A percentile compares a stretch with the other conserved stretches of the same genome.
phyloP scores from a whole-genome alignment of 352 stramenopile genomes.

The Globisporangium paroecandrum region DNA sequence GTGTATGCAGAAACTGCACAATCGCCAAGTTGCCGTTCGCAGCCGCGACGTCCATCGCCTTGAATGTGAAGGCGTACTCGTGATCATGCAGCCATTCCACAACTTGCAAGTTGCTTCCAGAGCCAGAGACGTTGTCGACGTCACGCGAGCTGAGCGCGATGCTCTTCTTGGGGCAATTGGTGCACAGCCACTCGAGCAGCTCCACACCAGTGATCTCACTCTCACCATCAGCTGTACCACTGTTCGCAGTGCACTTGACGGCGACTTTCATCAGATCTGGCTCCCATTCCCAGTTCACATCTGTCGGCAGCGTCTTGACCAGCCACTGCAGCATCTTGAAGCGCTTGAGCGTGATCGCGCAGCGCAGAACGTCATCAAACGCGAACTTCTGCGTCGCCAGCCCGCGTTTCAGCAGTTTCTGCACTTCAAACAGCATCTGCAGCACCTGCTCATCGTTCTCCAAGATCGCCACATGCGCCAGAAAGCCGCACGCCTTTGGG shows the following conservation, averaged over 20 bases:
- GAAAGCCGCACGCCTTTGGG: conserved; percentile 8
- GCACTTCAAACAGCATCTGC: not conserved
- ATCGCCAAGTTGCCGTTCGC: conserved; percentile 9
- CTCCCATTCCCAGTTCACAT: conserved; percentile 10
- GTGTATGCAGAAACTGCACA: conserved; percentile 14
- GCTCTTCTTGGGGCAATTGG: conserved; percentile 2
- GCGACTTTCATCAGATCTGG: conserved; percentile 4
- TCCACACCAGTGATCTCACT: not conserved
- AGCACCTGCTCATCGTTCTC: conserved; percentile 9
- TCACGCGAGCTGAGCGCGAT: not conserved
- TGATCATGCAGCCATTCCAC: conserved; percentile 11
- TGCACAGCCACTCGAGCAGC: conserved; percentile 12
- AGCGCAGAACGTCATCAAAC: conserved; percentile 7
- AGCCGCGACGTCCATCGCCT: conserved; percentile 18
- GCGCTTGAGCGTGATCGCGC: not conserved
- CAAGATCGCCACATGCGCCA: conserved; percentile 12
- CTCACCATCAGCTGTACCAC: not conserved
- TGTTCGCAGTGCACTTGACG: not conserved
- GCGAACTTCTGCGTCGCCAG: conserved; percentile 6
- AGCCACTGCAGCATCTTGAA: conserved; percentile 12
- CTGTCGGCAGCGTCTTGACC: not conserved
- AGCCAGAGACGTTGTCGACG: not conserved
- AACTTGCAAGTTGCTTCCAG: not conserved
- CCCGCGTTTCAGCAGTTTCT: not conserved
- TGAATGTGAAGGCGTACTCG: conserved; percentile 7